Evolutionary conservation across 805 yeast genomes (phyloP).

Genomic region (Nakazawaea pomicola): DNA sequence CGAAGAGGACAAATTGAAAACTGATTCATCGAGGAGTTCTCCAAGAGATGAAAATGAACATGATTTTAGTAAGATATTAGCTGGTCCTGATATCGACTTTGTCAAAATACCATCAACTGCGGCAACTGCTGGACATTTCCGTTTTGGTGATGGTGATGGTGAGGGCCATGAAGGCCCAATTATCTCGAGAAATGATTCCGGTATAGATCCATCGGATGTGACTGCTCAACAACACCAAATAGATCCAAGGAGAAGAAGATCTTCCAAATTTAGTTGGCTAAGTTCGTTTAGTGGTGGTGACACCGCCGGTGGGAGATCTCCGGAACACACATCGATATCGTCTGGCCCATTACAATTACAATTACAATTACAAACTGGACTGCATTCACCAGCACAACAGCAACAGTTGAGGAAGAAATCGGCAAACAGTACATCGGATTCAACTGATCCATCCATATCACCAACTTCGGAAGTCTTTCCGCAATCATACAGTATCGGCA

Average conservation of each 20-base stretch:
- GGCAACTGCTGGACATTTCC: neutral
- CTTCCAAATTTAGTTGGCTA: slow-evolving; percentile 12
- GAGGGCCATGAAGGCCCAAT: neutral
- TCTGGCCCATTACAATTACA: too few relatives aligned
- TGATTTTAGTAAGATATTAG: slow-evolving; percentile 34
- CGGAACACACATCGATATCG: neutral
- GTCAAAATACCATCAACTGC: slow-evolving; percentile 18
- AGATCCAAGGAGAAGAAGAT: slow-evolving; percentile 6
- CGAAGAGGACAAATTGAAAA: slow-evolving; percentile 1
- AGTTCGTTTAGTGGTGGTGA: neutral
- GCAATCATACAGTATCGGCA: slow-evolving; percentile 4
- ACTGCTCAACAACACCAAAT: neutral
- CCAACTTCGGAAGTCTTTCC: slow-evolving; percentile 3
- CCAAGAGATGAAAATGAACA: slow-evolving; percentile 18
- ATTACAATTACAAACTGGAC: too few relatives aligned
- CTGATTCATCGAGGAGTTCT: neutral
- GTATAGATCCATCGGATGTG: slow-evolving; percentile 2
- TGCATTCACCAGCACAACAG: neutral
- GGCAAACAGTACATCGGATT: neutral
- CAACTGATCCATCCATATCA: neutral
- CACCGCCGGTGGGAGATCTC: slow-evolving; percentile 7
- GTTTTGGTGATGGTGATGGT: neutral
- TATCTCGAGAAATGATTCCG: neutral
- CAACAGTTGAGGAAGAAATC: slow-evolving; percentile 4
- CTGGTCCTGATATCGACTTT: slow-evolving; percentile 16